Evolutionary conservation across 2,329 filamentous ascomycete genomes (phyloP).

Genomic region (Aspergillus piperis): DNA sequence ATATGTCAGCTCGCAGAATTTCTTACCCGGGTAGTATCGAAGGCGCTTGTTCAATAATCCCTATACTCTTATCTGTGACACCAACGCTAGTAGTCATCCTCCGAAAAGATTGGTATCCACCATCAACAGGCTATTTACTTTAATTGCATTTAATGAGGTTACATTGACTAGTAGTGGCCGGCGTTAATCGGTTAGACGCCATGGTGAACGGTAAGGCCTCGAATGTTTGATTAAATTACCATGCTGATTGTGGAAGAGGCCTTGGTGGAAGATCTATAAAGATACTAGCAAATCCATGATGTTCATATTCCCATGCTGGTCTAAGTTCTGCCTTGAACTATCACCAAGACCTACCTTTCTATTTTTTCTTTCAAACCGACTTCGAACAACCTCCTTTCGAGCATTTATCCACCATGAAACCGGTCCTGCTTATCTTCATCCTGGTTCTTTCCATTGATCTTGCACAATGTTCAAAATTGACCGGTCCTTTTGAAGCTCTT

Average conservation of each 20-base stretch:
- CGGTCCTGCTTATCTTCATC: neutral
- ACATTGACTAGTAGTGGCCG: neutral
- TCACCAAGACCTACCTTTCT: too few species aligned
- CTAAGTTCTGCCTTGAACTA: too few species aligned
- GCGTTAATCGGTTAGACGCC: neutral
- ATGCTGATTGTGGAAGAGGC: neutral
- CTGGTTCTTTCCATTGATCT: neutral
- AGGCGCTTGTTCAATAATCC: too few species aligned
- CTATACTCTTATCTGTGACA: too few species aligned
- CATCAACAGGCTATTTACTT: neutral
- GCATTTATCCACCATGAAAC: neutral
- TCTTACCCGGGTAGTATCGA: too few species aligned
- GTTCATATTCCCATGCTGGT: neutral
- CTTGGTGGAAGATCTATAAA: neutral
- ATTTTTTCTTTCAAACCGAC: too few species aligned
- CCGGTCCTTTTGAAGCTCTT: neutral
- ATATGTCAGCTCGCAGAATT: neutral
- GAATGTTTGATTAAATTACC: too few species aligned
- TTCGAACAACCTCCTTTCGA: too few species aligned
- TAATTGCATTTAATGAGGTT: neutral
- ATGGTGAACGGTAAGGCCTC: too few species aligned
- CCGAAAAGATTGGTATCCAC: neutral
- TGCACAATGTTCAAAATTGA: neutral
- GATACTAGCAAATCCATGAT: neutral
- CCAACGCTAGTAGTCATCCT: too few species aligned